Conservation (phyloP, 2,329 filamentous ascomycete genomes). For the Didymella segeticola region DNA sequence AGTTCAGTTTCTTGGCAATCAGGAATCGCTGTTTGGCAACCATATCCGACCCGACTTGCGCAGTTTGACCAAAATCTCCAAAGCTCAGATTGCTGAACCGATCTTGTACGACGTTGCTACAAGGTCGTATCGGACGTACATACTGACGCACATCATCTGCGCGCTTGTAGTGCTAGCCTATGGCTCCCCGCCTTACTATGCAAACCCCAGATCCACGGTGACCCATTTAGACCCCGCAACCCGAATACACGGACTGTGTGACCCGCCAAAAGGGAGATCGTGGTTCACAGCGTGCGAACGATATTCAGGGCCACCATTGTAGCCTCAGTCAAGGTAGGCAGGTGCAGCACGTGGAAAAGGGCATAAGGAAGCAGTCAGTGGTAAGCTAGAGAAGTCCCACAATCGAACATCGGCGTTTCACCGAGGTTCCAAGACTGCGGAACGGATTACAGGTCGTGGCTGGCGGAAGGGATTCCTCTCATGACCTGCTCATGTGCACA, state of each 20-base stretch:
- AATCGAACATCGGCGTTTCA: constrained; percentile 2
- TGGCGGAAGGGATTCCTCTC: constrained; percentile 11
- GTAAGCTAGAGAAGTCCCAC: background rate
- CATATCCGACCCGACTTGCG: background rate
- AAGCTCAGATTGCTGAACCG: background rate
- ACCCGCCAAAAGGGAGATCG: background rate
- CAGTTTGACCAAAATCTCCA: background rate
- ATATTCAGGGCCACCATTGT: background rate
- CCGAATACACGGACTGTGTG: background rate
- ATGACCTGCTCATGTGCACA: background rate
- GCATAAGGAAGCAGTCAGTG: background rate
- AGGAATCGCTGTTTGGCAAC: background rate
- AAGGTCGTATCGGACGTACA: background rate
- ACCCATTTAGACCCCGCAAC: background rate
- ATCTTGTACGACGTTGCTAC: background rate
- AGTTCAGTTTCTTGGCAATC: background rate
- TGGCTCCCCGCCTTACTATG: background rate
- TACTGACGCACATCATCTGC: background rate
- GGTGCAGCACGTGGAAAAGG: background rate
- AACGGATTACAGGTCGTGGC: background rate
- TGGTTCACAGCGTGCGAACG: background rate
- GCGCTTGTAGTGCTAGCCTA: background rate
- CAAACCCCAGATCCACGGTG: background rate
- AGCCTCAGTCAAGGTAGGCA: background rate
- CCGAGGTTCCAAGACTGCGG: constrained; percentile 2